These are phyloP conservation scores for Rhizopus stolonifer DNA, from an alignment of 371 early-diverging fungal genomes.

Conservation along the genomic window DNA sequence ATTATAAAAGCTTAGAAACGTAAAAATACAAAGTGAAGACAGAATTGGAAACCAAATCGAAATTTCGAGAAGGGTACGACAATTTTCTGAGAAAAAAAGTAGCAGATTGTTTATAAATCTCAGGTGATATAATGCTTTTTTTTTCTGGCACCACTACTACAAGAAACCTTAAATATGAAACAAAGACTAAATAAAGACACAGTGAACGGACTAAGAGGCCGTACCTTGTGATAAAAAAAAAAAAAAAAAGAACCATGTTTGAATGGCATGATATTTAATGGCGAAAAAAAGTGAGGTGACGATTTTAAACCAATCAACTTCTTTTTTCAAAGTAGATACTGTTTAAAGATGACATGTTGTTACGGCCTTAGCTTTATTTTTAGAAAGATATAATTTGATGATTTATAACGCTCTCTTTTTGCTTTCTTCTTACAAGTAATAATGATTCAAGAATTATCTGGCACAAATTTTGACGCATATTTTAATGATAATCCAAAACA, in stretches of 20 bases:
- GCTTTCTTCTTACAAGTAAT: constrained; percentile 1
- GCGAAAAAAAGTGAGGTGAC: constrained; percentile 25
- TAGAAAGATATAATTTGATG: not conserved
- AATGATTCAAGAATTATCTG: constrained; percentile 27
- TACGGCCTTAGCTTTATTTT: not conserved
- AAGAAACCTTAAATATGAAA: no score
- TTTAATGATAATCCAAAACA: constrained; percentile 24
- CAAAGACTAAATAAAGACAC: no score
- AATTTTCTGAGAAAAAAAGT: no score
- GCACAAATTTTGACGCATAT: constrained; percentile 27
- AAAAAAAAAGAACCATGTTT: not conserved
- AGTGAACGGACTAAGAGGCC: no score
- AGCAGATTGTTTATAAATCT: no score
- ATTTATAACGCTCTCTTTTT: not conserved
- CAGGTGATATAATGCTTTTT: no score
- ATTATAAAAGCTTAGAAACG: no score
- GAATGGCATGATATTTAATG: constrained; percentile 1
- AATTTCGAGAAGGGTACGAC: no score
- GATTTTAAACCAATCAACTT: constrained; percentile 22
- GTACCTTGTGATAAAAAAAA: no score
- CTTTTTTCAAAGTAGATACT: not conserved
- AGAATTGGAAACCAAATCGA: no score
- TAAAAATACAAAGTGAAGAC: no score
- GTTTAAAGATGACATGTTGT: constrained; percentile 23
- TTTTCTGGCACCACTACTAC: no score